Evolutionary conservation across 768 basidiomycete genomes (phyloP), one percentile per base, ranked within the genome.

Genomic region (Trametes maxima): DNA sequence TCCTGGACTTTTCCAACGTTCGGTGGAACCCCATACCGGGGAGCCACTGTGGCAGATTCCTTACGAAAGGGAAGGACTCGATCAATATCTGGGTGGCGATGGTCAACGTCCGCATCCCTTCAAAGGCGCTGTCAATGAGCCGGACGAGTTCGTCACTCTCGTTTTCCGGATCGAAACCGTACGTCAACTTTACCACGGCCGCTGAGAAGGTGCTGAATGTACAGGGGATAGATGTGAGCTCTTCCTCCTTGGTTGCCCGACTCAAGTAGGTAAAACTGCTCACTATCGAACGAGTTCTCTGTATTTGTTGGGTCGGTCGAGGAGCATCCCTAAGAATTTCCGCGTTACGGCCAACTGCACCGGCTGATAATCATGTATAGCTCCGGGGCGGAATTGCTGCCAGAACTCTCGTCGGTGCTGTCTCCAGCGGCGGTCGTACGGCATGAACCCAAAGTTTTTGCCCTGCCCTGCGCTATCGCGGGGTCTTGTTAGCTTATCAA

Each of bases 111-210:
- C 53, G 57, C 22, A 63, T 14, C 7, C 52, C 52, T 4, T 17
- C 19, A 6, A 54, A 44, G 24, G 42, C 53, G 25, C 61, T 55
- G 22, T 67, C 63, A 21, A 64, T 61, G 37, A 60, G 33, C 35
- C 35, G 49, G 35, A 70, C 42, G 45, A 51, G 61, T 13, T 53
- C 40, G 50, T 70, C 69, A 3, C 51, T 22, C 11, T 40, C 44
- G 6, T 46, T 48, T 10, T 11, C 39, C 12, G 56, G 16, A 2
- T 64, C 21, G 24, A 51, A n/a, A 0, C 58, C 63, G 25, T 60
- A 59, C 25, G 39, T 37, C 6, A 55, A 22, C 19, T 54, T 56
- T 13, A 64, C n/a, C 8, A 46, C 36, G 5, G 46, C 28, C 7
- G 57, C 53, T 14, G 48, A 16, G 49, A 64, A 51, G 7, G 21